These are phyloP conservation scores for Aspergillus latus DNA, from an alignment of 2,329 filamentous ascomycete species.

Conservation along the genomic window DNA sequence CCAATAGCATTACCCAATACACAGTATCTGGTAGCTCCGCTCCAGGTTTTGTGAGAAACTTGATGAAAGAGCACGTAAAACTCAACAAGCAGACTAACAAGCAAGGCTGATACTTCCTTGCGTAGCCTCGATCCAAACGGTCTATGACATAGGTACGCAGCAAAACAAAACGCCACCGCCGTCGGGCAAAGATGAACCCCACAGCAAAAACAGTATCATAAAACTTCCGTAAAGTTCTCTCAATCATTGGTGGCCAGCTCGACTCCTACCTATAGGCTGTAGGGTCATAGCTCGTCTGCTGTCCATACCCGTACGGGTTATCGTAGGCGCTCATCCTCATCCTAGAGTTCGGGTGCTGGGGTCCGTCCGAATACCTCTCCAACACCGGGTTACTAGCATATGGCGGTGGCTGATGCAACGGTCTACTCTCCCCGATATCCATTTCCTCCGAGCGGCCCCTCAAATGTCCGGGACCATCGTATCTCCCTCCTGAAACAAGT, in stretches of 20 bases:
- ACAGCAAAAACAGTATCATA: background rate
- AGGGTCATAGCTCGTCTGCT: slow-evolving; percentile 40
- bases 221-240: background rate
- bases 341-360: slow-evolving; percentile 20
- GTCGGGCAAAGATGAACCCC: slow-evolving; percentile 5
- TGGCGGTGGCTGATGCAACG: slow-evolving; percentile 18
- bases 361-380: slow-evolving; percentile 31
- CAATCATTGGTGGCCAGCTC: background rate
- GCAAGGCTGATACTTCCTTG: background rate
- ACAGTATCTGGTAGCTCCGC: too few relatives aligned
- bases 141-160: background rate
- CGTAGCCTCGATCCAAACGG: background rate
- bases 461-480: background rate
- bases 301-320: slow-evolving; percentile 28
- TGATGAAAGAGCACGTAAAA: too few relatives aligned
- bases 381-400: slow-evolving; percentile 28
- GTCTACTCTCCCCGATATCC: slow-evolving; percentile 4
- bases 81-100: background rate
- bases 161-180: slow-evolving; percentile 12
- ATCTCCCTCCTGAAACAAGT: slow-evolving; percentile 6
- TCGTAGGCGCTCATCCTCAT: slow-evolving; percentile 26
- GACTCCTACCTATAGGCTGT: slow-evolving; percentile 31
- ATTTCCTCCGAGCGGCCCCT: background rate
- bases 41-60: too few relatives aligned
- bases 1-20: background rate